Conservation (phyloP, 805 yeast genomes). For the Candida ponderosae region DNA sequence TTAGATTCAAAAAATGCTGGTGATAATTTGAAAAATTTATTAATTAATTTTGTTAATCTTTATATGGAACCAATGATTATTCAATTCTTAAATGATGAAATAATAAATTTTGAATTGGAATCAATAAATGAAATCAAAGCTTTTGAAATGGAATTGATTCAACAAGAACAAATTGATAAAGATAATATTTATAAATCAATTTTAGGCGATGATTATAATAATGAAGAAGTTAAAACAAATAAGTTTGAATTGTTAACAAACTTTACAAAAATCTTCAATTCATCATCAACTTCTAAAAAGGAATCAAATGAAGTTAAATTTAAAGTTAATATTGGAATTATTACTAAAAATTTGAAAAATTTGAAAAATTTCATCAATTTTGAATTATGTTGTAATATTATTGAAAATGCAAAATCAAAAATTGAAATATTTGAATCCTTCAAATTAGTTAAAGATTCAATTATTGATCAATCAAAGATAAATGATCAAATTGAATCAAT, state of each 20-base stretch:
- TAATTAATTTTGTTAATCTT: slow-evolving; percentile 26
- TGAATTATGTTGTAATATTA: slow-evolving; percentile 64
- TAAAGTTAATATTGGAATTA: slow-evolving; percentile 73
- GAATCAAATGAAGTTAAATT: slow-evolving; percentile 39
- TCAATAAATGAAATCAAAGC: slow-evolving; percentile 17
- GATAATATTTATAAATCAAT: slow-evolving; percentile 31
- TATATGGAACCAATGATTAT: slow-evolving; percentile 28
- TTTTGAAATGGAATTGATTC: slow-evolving; percentile 18
- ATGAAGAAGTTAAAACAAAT: slow-evolving; percentile 21
- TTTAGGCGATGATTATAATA: slow-evolving; percentile 30
- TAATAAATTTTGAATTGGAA: slow-evolving; percentile 21
- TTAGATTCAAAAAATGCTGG: slow-evolving; percentile 29
- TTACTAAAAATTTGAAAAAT: slow-evolving; percentile 67
- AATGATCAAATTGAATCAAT: slow-evolving; percentile 45
- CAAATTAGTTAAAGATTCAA: slow-evolving; percentile 23
- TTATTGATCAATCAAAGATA: slow-evolving; percentile 20
- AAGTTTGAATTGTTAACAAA: slow-evolving; percentile 55
- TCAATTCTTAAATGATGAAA: slow-evolving; percentile 24
- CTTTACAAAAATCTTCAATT: slow-evolving; percentile 54
- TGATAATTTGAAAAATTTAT: slow-evolving; percentile 20
- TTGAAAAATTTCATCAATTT: slow-evolving; percentile 73
- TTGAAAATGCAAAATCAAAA: slow-evolving; percentile 60
- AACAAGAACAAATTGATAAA: slow-evolving; percentile 31
- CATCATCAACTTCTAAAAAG: slow-evolving; percentile 18
- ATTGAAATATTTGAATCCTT: slow-evolving; percentile 52